A percentile compares a stretch with the other conserved stretches of the same genome.
Evolutionary conservation across 225 moss, liverwort and hornwort genomes (phyloP).

Genomic region (Bryum argenteum): DNA sequence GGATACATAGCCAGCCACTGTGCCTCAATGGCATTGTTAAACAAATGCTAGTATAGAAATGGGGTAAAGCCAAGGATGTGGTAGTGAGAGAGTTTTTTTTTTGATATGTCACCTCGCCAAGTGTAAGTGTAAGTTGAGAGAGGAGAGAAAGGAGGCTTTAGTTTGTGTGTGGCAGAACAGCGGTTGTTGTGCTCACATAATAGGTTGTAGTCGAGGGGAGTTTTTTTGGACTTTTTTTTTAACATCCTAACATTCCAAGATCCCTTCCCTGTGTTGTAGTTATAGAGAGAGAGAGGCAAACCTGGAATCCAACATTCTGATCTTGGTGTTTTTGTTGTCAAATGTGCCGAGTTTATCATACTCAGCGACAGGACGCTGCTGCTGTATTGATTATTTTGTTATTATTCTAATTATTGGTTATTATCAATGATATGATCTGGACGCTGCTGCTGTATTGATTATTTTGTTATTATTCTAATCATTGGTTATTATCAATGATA

Average conservation of each 20-base stretch:
- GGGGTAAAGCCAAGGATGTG: conserved; percentile 38
- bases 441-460: conserved; percentile 36
- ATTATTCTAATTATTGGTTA: conserved; percentile 35
- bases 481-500: conserved; percentile 31
- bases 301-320: conserved; percentile 30
- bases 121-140: conserved; percentile 50
- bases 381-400: conserved; percentile 37
- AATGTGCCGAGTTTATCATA: conserved; percentile 43
- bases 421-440: conserved; percentile 22
- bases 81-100: conserved; percentile 47
- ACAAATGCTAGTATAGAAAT: conserved; percentile 42
- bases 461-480: conserved; percentile 36
- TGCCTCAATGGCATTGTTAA: conserved; percentile 50
- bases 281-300: conserved; percentile 23
- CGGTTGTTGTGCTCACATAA: conserved; percentile 34
- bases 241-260: conserved; percentile 38
- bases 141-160: conserved; percentile 62
- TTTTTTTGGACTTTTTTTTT: conserved; percentile 37
- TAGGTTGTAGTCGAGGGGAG: conserved; percentile 40
- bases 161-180: conserved; percentile 35
- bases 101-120: conserved; percentile 39
- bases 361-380: conserved; percentile 35
- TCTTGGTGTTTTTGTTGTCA: conserved; percentile 38
- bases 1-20: conserved; percentile 36
- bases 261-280: conserved; percentile 34